A percentile compares a stretch with the other conserved stretches of the same genome.
Evolutionary conservation across 306 rosid genomes (phyloP).

Genomic region (Vicia sativa): DNA sequence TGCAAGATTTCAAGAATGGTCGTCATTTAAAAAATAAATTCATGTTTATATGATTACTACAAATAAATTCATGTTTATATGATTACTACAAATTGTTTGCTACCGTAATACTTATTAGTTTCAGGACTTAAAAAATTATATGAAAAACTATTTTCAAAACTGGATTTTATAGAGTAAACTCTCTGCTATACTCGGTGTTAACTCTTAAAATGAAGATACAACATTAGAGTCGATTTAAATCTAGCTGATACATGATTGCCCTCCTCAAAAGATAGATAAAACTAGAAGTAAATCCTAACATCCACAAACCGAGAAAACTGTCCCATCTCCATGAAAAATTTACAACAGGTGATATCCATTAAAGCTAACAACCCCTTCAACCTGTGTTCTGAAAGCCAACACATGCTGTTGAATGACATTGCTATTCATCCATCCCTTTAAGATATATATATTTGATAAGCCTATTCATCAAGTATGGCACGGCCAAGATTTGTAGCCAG

Average conservation of each 20-base stretch:
- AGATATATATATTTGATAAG: constrained; percentile 15
- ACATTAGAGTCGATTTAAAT: not conserved
- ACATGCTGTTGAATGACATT: not conserved
- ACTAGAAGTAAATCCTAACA: constrained; percentile 21
- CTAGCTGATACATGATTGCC: not conserved
- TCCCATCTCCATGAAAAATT: constrained; percentile 19
- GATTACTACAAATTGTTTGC: too few species aligned
- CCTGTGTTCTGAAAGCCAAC: constrained; percentile 3
- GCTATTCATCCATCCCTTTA: constrained; percentile 1
- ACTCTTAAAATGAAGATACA: not conserved
- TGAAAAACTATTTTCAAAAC: not conserved
- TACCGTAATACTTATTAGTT: too few species aligned
- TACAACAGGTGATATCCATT: constrained; percentile 31
- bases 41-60: too few species aligned
- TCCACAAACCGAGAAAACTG: not conserved
- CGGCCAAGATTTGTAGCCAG: constrained; percentile 89
- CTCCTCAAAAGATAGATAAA: constrained; percentile 7
- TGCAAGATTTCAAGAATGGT: too few species aligned
- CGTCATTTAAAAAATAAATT: too few species aligned
- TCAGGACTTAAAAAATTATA: too few species aligned
- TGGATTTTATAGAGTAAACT: not conserved
- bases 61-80: too few species aligned
- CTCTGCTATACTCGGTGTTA: not conserved
- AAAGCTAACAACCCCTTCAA: not conserved
- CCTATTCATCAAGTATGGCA: constrained; percentile 73